Base-by-base conservation (phyloP, 768 basidiomycete genomes). In the Trametes cubensis region DNA sequence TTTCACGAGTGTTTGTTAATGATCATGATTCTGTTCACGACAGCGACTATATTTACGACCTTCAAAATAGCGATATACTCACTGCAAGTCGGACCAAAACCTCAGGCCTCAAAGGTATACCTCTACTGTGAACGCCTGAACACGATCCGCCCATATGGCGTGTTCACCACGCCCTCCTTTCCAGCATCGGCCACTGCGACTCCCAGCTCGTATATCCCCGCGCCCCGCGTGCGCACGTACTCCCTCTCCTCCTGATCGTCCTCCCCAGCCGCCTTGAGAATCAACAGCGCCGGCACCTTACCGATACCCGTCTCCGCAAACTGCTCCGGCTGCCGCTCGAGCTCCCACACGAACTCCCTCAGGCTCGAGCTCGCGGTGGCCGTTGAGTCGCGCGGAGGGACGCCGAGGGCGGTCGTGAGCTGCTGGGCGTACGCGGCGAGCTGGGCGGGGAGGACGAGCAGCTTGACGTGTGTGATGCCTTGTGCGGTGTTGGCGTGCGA, bases 121-220 rank as follows among this genome's bases (percentile, higher is more conserved):
- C n/a, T 34, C 34, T 34, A 34, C 34, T 34, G 34, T 11, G 34
- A 34, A 34, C 6, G 2, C 34, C 10, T 34, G 34, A 34, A 34
- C 34, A 78, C 77, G 34, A 85, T 75, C 66, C 74, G 81, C 13
- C 83, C 83, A 60, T 80, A 85, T 15, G 83, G 83, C 1, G 81
- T 85, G 5, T 53, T 69, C 2, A 71, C 68, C 47, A 64, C 69
- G 17, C 75, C 79, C n/a, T 66, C 69, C 15, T 71, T 71, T 8
- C 70, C 70, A 6, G 10, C 26, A 30, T 47, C 60, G 15, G 61
- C 69, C 1, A 85, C 79, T 49, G 62, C 74, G 61, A 88, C 80
- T 0, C 76, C 85, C 3, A 88, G 76, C 65, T 88, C 86, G 58
- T 79, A 82, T 0, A 87, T 78, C 3, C 81, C 79, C 8, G 73